Evolutionary conservation across 257 asterid species (phyloP).

Genomic region (Rauvolfia tetraphylla): DNA sequence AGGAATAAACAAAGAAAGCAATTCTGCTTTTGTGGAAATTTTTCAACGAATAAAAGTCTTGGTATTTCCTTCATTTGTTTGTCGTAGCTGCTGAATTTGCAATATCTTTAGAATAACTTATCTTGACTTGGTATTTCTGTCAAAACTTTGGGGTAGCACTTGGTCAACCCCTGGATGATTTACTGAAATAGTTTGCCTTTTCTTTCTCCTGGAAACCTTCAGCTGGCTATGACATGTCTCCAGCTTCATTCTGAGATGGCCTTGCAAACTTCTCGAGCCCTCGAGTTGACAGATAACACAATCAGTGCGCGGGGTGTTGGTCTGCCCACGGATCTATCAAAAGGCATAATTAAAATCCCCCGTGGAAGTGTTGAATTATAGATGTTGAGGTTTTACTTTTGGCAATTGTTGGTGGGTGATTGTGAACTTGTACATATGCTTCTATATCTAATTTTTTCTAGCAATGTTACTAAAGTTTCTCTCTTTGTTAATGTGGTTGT

Average conservation of each 20-base stretch:
- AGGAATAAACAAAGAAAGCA: too few relatives aligned
- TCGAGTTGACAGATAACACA: slow-evolving; percentile 42
- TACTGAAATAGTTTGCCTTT: neutral
- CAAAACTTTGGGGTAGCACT: neutral
- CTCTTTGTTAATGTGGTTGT: too few relatives aligned
- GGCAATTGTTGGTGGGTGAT: neutral
- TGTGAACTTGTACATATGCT: neutral
- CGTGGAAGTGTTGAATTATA: slow-evolving; percentile 21
- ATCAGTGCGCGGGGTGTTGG: slow-evolving; percentile 28
- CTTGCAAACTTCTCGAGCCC: slow-evolving; percentile 80
- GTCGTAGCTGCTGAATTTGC: neutral
- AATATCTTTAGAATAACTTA: neutral
- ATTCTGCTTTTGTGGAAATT: too few relatives aligned
- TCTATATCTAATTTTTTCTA: neutral
- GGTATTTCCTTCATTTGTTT: neutral
- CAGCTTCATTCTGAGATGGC: slow-evolving; percentile 93
- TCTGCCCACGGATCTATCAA: slow-evolving; percentile 41
- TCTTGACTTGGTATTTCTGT: neutral
- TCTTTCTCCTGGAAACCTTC: slow-evolving; percentile 17
- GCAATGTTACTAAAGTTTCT: too few relatives aligned
- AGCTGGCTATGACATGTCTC: slow-evolving; percentile 89
- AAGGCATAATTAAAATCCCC: slow-evolving; percentile 50
- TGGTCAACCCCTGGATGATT: neutral
- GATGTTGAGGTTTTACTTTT: neutral
- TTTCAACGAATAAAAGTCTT: neutral